phyloP scores from a whole-genome alignment of 305 asterid genomes.

The Lippia alba region DNA sequence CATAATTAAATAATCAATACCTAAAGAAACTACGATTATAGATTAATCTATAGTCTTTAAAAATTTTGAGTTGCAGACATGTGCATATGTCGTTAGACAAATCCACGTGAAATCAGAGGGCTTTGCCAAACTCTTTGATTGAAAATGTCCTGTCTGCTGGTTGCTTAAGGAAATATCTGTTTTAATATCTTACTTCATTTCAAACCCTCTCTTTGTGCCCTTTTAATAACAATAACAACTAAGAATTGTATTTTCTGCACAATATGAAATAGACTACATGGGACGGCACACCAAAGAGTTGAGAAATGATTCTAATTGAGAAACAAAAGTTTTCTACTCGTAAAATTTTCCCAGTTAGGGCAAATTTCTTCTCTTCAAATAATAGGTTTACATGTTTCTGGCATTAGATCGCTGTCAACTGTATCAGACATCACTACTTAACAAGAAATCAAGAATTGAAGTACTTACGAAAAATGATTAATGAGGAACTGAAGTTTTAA shows the following conservation, averaged over 20 bases:
- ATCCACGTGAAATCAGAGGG: conserved; percentile 49
- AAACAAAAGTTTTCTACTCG: conserved; percentile 4
- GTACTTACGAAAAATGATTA: not conserved
- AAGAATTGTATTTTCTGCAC: conserved; percentile 29
- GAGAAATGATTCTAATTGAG: conserved; percentile 9
- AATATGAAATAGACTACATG: conserved; percentile 19
- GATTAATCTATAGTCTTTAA: not conserved
- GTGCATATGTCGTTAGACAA: conserved; percentile 38
- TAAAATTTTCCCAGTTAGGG: conserved; percentile 19
- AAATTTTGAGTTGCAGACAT: conserved; percentile 14
- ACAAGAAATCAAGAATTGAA: conserved; percentile 10
- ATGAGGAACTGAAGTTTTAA: conserved; percentile 5
- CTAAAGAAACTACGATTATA: not conserved
- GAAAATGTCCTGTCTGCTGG: conserved; percentile 41
- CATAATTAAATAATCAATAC: too few species aligned
- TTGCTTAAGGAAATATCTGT: conserved; percentile 32
- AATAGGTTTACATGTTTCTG: conserved; percentile 30
- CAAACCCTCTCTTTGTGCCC: conserved; percentile 10
- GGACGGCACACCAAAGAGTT: conserved; percentile 29
- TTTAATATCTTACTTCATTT: conserved; percentile 13
- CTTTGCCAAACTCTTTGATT: conserved; percentile 39
- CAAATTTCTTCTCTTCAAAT: conserved; percentile 19
- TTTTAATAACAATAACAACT: not conserved
- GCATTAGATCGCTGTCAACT: conserved; percentile 26
- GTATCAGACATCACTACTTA: conserved; percentile 2